A percentile compares a stretch with the other conserved stretches of the same genome.
Conservation (phyloP, 2,329 filamentous ascomycete species). For the Diaporthe sp. region DNA sequence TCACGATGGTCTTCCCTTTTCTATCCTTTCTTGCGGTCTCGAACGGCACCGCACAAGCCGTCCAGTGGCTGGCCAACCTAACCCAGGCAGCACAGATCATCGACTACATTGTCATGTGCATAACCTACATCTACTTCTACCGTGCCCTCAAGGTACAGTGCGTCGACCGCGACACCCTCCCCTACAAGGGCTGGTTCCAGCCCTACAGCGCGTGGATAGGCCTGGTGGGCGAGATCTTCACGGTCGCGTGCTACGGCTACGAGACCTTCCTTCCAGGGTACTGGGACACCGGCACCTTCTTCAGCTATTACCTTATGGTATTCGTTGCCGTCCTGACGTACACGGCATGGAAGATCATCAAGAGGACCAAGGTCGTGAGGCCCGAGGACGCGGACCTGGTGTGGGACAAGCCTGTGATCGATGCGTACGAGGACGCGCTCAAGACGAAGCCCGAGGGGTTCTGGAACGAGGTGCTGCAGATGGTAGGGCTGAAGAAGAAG, state of each 20-base stretch:
- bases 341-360: conserved; percentile 74
- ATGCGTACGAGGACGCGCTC: conserved; percentile 67
- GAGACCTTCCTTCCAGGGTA: conserved; percentile 49
- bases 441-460: conserved; percentile 63
- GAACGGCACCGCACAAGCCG: conserved; percentile 39
- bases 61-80: conserved; percentile 67
- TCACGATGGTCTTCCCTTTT: conserved; percentile 67
- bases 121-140: conserved; percentile 41
- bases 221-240: conserved; percentile 56
- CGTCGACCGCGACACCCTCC: conserved; percentile 61
- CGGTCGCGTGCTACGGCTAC: conserved; percentile 69
- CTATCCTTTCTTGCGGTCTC: conserved; percentile 48
- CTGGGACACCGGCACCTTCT: conserved; percentile 51
- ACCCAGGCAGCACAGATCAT: conserved; percentile 71
- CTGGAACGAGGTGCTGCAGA: conserved; percentile 66
- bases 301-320: conserved; percentile 68
- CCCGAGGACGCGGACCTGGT: conserved; percentile 56
- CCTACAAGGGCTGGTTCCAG: conserved; percentile 72
- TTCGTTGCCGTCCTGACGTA: conserved; percentile 67
- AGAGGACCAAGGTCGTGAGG: conserved; percentile 67
- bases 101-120: conserved; percentile 67
- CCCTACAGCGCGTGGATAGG: conserved; percentile 68
- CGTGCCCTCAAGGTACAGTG: conserved; percentile 38
- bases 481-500: conserved; percentile 56
- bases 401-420: conserved; percentile 44